phyloP scores from a whole-genome alignment of 1,284 basidiomycete genomes.

The Fomitopsis palustris region DNA sequence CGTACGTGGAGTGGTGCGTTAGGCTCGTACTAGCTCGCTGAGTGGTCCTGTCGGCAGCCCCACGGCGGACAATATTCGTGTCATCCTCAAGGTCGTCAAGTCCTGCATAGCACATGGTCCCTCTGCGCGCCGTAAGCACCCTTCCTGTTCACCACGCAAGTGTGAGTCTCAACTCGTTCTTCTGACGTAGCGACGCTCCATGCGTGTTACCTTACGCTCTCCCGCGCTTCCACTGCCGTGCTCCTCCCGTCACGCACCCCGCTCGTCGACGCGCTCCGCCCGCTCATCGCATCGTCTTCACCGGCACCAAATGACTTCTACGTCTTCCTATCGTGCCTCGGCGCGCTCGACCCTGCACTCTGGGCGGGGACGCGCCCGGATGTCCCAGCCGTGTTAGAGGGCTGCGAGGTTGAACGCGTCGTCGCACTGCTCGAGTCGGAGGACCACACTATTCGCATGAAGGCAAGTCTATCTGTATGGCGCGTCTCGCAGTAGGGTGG shows the following conservation, averaged over 20 bases:
- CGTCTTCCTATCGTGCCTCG: constrained; percentile 61
- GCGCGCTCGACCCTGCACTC: constrained; percentile 47
- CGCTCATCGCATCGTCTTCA: constrained; percentile 50
- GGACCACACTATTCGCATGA: constrained; percentile 55
- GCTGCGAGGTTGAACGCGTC: constrained; percentile 64
- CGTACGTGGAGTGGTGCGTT: constrained; percentile 11
- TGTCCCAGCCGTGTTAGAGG: constrained; percentile 51
- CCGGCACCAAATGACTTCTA: constrained; percentile 58
- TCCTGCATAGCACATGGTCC: constrained; percentile 4
- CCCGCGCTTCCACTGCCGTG: constrained; percentile 26
- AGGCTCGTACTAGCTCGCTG: too few species aligned
- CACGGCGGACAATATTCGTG: constrained; percentile 28
- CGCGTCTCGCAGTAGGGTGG: background rate
- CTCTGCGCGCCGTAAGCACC: background rate
- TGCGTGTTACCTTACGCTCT: constrained; percentile 48
- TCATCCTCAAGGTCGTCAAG: constrained; percentile 41
- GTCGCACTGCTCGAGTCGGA: constrained; percentile 60
- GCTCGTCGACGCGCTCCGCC: constrained; percentile 47
- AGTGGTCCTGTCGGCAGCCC: constrained; percentile 12
- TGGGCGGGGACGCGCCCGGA: constrained; percentile 64
- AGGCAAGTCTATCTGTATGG: constrained; percentile 34
- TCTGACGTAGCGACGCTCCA: constrained; percentile 18
- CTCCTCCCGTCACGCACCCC: constrained; percentile 25
- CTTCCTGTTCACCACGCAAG: background rate
- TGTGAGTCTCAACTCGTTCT: background rate